Evolutionary conservation across 345 rosid species (phyloP), one percentile per base, ranked within the genome.

Genomic region (Corymbia maculata): DNA sequence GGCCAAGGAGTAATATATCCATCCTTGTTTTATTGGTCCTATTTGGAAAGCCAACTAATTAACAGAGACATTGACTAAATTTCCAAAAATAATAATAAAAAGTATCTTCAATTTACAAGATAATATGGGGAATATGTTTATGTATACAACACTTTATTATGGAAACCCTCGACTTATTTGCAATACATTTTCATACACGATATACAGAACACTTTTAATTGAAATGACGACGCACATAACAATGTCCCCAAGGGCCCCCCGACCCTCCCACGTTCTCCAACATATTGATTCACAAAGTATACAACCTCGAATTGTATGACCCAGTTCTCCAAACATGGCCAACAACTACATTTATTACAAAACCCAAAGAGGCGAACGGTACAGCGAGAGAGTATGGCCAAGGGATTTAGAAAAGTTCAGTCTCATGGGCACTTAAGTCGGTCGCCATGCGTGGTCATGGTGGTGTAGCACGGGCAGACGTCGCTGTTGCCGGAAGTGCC

Each of bases 401-500:
- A 70, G 28, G 14, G 44, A 10, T 9, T 9, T 19, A 36, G 28
- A 5, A 36, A 21, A 11, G 44, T 19, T 59, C 0, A 10, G 82
- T 36, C 82, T 91, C 86, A 95, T 82, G 99, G 99, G 90, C 98
- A 97, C 92, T 97, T 95, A 90, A 86, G 96, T 87, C 90, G 87
- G 87, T 95, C 95, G 6, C 94, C 95, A 55, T 92, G 98, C 45
- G 99, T 96, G 85, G 95, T 97, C 90, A 93, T 88, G 68, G 12
- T 90, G 89, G 93, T 96, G 70, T 96, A 96, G 88, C 99, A 96
- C 13, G 92, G 91, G 85, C 98, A 97, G 57, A 24, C 93, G 8
- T 95, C 96, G 21, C 89, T 85, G 93, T 96, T 93, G 21, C 96
- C 96, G 59, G 92, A 88, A 44, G 98, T 96, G 7, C 97, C 98